Conservation (phyloP, 768 basidiomycete genomes). For the Glaciozyma antarctica region DNA sequence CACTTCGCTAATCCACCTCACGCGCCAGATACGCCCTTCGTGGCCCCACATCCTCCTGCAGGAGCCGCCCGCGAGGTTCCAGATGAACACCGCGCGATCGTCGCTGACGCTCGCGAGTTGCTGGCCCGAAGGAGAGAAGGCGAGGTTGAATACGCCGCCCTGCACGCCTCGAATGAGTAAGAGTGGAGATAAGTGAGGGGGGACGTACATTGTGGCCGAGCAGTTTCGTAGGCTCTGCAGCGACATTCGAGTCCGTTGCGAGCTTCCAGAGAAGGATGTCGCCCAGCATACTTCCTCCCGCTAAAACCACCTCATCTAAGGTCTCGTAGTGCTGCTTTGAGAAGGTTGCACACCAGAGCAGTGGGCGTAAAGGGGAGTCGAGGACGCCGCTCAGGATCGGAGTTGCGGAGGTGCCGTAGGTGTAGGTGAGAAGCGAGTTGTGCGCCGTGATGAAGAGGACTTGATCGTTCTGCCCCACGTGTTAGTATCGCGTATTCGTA, state of each 20-base stretch:
- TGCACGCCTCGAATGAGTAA: background rate
- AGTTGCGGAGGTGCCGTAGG: background rate
- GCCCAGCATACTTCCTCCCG: background rate
- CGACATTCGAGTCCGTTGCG: too few relatives aligned
- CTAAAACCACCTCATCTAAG: background rate
- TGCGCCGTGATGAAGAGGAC: background rate
- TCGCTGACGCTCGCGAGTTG: background rate
- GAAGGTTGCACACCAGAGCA: slow-evolving; percentile 2
- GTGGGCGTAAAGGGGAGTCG: background rate
- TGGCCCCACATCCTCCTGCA: background rate
- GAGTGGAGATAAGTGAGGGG: too few relatives aligned
- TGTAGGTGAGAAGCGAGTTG: background rate
- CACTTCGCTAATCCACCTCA: background rate
- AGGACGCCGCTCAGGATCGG: background rate
- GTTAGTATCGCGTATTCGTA: too few relatives aligned
- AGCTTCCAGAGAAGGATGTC: background rate
- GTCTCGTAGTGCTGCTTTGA: background rate
- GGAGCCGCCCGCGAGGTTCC: background rate
- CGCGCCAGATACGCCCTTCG: background rate
- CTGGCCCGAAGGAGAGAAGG: background rate
- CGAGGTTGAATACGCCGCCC: background rate
- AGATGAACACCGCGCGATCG: background rate
- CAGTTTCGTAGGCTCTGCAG: too few relatives aligned
- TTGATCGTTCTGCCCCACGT: too few relatives aligned
- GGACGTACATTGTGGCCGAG: too few relatives aligned